Conservation (phyloP, 192 early-diverging fungal genomes). For the Backusella macrospora region DNA sequence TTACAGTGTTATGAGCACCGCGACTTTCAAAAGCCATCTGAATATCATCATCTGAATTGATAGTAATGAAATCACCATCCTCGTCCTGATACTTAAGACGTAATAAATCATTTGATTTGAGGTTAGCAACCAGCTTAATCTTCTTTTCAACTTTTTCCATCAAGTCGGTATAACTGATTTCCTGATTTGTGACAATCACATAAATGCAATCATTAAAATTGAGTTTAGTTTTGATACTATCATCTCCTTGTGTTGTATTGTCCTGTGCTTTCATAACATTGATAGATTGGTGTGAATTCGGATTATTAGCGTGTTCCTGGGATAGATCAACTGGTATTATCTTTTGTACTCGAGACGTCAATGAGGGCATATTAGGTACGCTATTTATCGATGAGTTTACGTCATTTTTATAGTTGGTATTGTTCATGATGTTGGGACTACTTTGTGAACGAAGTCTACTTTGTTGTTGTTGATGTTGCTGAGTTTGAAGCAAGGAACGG, state of each 20-base stretch:
- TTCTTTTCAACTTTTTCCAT: slow-evolving; percentile 85
- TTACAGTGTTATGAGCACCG: slow-evolving; percentile 51
- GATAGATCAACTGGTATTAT: slow-evolving; percentile 8
- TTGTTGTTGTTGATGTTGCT: slow-evolving; percentile 5
- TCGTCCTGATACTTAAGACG: slow-evolving; percentile 90
- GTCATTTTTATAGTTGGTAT: background rate
- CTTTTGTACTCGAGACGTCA: background rate
- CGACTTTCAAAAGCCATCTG: slow-evolving; percentile 83
- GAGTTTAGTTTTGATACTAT: slow-evolving; percentile 79
- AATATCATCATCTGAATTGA: slow-evolving; percentile 91
- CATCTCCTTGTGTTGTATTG: background rate
- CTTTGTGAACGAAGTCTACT: slow-evolving; percentile 55
- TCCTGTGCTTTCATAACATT: background rate
- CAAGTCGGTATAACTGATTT: slow-evolving; percentile 76
- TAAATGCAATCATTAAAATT: slow-evolving; percentile 89
- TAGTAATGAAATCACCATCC: slow-evolving; percentile 84
- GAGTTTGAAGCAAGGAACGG: background rate
- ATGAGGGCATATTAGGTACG: background rate
- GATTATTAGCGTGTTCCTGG: slow-evolving; percentile 4
- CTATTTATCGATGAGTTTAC: background rate
- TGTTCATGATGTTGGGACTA: slow-evolving; percentile 56
- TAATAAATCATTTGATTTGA: slow-evolving; percentile 56
- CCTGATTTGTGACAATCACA: slow-evolving; percentile 80
- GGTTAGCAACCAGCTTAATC: slow-evolving; percentile 75
- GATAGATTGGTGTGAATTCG: background rate